A percentile compares a stretch with the other conserved stretches of the same genome.
Conservation (phyloP, 2,329 filamentous ascomycete species). For the Alternaria novae-zelandiae region DNA sequence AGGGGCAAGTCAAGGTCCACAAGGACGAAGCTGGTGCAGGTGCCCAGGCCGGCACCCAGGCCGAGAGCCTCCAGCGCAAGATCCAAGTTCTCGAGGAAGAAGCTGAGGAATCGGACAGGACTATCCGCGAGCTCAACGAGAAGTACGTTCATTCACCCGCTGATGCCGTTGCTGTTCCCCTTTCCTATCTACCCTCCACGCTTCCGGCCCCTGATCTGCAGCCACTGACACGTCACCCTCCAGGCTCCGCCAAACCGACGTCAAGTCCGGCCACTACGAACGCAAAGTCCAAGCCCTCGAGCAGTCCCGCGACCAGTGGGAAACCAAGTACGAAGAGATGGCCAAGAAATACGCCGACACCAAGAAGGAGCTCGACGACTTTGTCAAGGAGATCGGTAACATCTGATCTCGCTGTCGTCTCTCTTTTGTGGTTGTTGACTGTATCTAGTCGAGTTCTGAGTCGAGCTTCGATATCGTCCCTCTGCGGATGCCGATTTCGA, state of each 20-base stretch:
- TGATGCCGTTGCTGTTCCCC: neutral
- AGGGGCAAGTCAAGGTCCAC: slow-evolving; percentile 79
- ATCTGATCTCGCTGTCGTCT: slow-evolving; percentile 65
- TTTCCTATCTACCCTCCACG: neutral
- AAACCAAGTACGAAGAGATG: slow-evolving; percentile 98
- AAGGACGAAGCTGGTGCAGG: slow-evolving; percentile 88
- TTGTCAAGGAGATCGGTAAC: slow-evolving; percentile 90
- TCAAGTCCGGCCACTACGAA: slow-evolving; percentile 99
- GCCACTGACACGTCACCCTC: slow-evolving; percentile 26
- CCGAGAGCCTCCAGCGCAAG: slow-evolving; percentile 89
- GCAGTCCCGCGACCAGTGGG: slow-evolving; percentile 89
- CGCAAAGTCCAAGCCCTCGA: slow-evolving; percentile 98
- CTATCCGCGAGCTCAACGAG: slow-evolving; percentile 94
- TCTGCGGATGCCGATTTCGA: slow-evolving; percentile 22
- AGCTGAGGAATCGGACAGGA: slow-evolving; percentile 95
- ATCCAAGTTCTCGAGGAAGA: slow-evolving; percentile 97
- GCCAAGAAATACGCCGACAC: slow-evolving; percentile 81
- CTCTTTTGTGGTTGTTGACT: slow-evolving; percentile 43
- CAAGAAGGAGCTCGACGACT: slow-evolving; percentile 90
- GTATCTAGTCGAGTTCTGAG: slow-evolving; percentile 31
- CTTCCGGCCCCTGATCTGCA: slow-evolving; percentile 8
- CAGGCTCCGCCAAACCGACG: slow-evolving; percentile 97
- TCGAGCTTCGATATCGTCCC: slow-evolving; percentile 23
- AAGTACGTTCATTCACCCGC: slow-evolving; percentile 71
- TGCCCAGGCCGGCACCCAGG: slow-evolving; percentile 82